phyloP scores from a whole-genome alignment of 2,329 filamentous ascomycete species.

The Incumbomyces delicatus region DNA sequence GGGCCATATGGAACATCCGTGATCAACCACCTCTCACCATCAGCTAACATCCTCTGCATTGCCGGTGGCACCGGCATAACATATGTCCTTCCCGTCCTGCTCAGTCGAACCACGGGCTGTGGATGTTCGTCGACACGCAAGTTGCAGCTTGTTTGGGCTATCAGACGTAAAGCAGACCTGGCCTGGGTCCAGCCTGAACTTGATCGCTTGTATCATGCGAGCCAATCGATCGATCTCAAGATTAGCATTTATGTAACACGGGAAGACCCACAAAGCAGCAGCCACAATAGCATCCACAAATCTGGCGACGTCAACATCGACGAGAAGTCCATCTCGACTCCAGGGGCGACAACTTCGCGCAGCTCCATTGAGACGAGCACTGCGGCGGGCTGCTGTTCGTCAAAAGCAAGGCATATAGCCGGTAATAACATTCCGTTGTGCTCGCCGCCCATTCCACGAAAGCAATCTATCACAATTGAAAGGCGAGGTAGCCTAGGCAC shows the following conservation, averaged over 20 bases:
- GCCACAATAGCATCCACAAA: slow-evolving; percentile 20
- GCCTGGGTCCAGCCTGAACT: slow-evolving; percentile 53
- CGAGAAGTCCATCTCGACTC: slow-evolving; percentile 15
- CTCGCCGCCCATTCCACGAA: slow-evolving; percentile 12
- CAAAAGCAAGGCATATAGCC: background rate
- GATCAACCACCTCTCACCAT: slow-evolving; percentile 15
- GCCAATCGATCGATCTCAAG: slow-evolving; percentile 32
- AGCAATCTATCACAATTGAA: slow-evolving; percentile 16
- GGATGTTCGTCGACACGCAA: slow-evolving; percentile 27
- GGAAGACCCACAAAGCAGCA: slow-evolving; percentile 25
- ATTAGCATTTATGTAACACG: slow-evolving; percentile 53
- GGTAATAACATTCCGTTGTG: slow-evolving; percentile 12
- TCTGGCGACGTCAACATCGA: slow-evolving; percentile 5
- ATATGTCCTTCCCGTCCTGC: slow-evolving; percentile 45
- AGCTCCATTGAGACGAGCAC: background rate
- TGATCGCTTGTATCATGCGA: slow-evolving; percentile 35
- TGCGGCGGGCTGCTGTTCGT: background rate
- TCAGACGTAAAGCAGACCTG: slow-evolving; percentile 46
- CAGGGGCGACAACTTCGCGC: slow-evolving; percentile 1
- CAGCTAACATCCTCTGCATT: slow-evolving; percentile 42
- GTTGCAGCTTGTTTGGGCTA: slow-evolving; percentile 56
- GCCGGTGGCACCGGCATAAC: slow-evolving; percentile 52
- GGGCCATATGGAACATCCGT: slow-evolving; percentile 49
- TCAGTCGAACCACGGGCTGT: slow-evolving; percentile 27
- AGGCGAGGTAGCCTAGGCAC: slow-evolving; percentile 18